phyloP scores from a whole-genome alignment of 768 basidiomycete species.

The Mycena sanguinolenta region DNA sequence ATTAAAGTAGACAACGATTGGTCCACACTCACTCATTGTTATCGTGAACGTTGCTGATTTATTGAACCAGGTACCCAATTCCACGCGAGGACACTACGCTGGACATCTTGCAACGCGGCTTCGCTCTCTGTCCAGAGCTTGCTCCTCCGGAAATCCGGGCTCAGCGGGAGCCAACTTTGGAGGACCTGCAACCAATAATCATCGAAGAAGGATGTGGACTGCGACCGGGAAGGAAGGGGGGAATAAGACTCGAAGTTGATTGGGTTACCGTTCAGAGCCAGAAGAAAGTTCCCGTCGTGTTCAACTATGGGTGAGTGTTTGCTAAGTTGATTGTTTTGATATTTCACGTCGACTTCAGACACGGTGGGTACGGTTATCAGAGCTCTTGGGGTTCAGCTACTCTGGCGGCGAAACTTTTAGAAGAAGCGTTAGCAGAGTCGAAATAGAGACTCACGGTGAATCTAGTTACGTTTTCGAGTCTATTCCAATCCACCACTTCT shows the following conservation, averaged over 20 bases:
- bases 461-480: conserved; percentile 2
- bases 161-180: conserved; percentile 58
- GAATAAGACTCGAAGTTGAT: conserved; percentile 51
- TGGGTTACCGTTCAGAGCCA: conserved; percentile 9
- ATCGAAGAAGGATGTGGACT: conserved; percentile 71
- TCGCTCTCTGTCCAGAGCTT: conserved; percentile 69
- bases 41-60: neutral
- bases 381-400: conserved; percentile 76
- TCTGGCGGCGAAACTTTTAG: conserved; percentile 61
- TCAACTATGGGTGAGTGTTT: conserved; percentile 27
- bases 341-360: conserved; percentile 54
- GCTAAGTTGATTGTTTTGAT: too few relatives aligned
- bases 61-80: conserved; percentile 66
- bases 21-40: conserved; percentile 45
- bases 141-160: conserved; percentile 67
- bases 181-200: conserved; percentile 63
- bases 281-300: conserved; percentile 55
- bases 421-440: conserved; percentile 50
- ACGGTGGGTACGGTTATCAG: conserved; percentile 73
- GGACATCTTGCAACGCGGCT: conserved; percentile 66
- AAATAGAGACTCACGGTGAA: conserved; percentile 9
- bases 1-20: conserved; percentile 73
- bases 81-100: conserved; percentile 73
- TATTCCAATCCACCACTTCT: conserved; percentile 63
- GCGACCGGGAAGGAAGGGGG: conserved; percentile 77